Conservation (phyloP, 1,284 basidiomycete species). For the Laetiporus sulphureus region DNA sequence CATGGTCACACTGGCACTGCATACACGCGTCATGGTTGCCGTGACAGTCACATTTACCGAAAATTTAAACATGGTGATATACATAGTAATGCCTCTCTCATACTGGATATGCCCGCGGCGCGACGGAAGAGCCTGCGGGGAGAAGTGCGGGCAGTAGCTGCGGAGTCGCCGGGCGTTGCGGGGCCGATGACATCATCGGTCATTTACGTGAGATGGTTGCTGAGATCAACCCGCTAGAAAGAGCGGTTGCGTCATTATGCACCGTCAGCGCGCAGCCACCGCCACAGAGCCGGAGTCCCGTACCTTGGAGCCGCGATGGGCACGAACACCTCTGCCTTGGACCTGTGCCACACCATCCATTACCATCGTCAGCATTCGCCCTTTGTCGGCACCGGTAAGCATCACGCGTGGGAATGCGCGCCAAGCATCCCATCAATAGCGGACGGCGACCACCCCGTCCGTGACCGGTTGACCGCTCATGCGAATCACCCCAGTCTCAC, state of each 20-base stretch:
- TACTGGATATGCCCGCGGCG: too few species aligned
- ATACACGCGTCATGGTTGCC: too few species aligned
- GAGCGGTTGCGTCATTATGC: conserved; percentile 23
- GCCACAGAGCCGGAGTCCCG: conserved; percentile 14
- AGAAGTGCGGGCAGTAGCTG: neutral
- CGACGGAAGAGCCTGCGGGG: too few species aligned
- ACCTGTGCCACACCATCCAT: conserved; percentile 36
- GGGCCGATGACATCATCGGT: conserved; percentile 9
- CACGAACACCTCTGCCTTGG: conserved; percentile 76
- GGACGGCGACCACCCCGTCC: too few species aligned
- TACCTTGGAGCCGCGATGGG: conserved; percentile 77
- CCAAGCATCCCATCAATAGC: too few species aligned
- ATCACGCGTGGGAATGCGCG: neutral
- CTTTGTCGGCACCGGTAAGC: neutral
- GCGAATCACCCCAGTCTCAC: neutral
- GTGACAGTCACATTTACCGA: too few species aligned
- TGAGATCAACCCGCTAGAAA: conserved; percentile 20
- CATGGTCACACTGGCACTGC: conserved; percentile 1
- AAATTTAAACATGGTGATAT: too few species aligned
- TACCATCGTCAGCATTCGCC: neutral
- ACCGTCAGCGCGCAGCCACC: conserved; percentile 4
- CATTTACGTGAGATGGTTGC: conserved; percentile 22
- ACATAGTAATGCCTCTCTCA: too few species aligned
- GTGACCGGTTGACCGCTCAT: neutral
- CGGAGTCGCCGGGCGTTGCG: conserved; percentile 3